Conservation (phyloP, 2,329 filamentous ascomycete genomes). For the Colletotrichum sublineola region DNA sequence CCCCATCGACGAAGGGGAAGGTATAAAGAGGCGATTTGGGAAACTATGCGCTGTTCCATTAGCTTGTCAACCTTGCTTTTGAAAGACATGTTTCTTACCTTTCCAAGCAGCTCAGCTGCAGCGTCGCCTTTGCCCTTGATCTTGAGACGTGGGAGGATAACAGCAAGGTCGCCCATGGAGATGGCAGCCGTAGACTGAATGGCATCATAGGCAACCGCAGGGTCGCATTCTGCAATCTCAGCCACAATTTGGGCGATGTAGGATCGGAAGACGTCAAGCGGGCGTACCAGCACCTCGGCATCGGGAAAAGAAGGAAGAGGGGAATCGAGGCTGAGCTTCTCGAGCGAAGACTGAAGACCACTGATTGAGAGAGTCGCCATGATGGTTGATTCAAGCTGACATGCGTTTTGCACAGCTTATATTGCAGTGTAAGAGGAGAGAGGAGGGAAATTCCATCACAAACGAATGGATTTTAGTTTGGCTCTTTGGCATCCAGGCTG, state of each 20-base stretch:
- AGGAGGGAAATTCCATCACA: neutral
- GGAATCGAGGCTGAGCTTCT: slow-evolving; percentile 64
- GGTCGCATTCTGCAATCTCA: slow-evolving; percentile 44
- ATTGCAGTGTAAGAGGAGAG: neutral
- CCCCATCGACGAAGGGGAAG: slow-evolving; percentile 67
- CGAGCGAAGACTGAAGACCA: slow-evolving; percentile 68
- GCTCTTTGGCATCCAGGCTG: neutral
- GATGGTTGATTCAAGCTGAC: slow-evolving; percentile 2
- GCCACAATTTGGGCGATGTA: slow-evolving; percentile 47
- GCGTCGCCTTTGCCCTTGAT: slow-evolving; percentile 41
- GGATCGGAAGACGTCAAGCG: slow-evolving; percentile 50
- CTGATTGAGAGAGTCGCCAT: slow-evolving; percentile 72
- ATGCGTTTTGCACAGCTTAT: neutral
- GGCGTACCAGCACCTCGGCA: slow-evolving; percentile 47
- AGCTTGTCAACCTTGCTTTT: fast-evolving
- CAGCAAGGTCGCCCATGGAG: slow-evolving; percentile 49
- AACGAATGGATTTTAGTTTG: neutral
- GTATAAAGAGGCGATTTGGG: slow-evolving; percentile 70
- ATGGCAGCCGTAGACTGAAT: slow-evolving; percentile 47
- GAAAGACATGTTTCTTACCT: neutral
- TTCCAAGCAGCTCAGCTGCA: slow-evolving; percentile 19
- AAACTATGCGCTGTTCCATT: slow-evolving; percentile 55
- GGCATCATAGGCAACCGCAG: slow-evolving; percentile 47
- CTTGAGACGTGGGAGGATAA: slow-evolving; percentile 50
- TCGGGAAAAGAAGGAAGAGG: slow-evolving; percentile 44